These are phyloP conservation scores for Apiospora koreana DNA, from an alignment of 2,329 filamentous ascomycete genomes.

Conservation along the genomic window DNA sequence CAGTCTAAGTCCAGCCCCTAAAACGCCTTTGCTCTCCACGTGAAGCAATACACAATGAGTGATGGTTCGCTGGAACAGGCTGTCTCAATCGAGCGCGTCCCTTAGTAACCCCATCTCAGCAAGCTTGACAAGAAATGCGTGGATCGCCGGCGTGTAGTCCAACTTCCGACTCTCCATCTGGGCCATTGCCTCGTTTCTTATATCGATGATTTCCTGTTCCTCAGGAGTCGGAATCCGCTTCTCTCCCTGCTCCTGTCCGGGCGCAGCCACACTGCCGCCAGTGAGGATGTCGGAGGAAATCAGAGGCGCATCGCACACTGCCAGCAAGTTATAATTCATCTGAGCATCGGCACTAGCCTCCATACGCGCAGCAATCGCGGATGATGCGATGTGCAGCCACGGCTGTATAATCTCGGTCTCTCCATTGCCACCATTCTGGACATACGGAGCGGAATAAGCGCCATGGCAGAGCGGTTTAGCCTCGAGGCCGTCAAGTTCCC, in stretches of 20 bases:
- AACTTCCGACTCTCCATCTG: constrained; percentile 57
- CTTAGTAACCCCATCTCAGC: constrained; percentile 65
- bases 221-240: not conserved
- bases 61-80: not conserved
- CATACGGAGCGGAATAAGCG: not conserved
- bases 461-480: constrained; percentile 68
- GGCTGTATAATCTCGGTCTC: not conserved
- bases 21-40: constrained; percentile 1
- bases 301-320: constrained; percentile 2
- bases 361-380: not conserved
- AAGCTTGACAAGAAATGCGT: constrained; percentile 68
- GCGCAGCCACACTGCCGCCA: not conserved
- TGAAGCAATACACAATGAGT: not conserved
- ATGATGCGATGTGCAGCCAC: not conserved
- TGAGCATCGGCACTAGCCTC: not conserved
- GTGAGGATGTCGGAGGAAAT: not conserved
- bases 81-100: constrained; percentile 28
- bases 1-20: not conserved
- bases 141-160: constrained; percentile 71
- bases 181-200: constrained; percentile 46
- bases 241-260: not conserved
- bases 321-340: constrained; percentile 6
- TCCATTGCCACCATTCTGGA: not conserved
- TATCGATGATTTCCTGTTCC: not conserved
- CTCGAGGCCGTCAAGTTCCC: constrained; percentile 88